phyloP scores from a whole-genome alignment of 1,284 basidiomycete genomes.

The Dichomitus squalens region DNA sequence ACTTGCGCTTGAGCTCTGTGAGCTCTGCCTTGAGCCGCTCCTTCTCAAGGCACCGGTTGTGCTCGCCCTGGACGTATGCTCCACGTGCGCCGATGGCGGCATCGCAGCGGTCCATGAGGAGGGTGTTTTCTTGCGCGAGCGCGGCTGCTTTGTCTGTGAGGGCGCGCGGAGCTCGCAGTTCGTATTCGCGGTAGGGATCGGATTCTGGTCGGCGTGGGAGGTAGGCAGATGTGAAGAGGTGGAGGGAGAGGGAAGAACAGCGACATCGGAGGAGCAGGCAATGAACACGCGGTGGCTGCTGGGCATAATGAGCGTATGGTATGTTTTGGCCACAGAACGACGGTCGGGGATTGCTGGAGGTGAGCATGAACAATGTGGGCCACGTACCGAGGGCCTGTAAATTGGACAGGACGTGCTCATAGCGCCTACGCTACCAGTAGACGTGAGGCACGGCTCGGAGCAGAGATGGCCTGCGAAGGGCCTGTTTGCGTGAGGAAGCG shows the following conservation, averaged over 20 bases:
- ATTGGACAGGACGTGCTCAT: conserved; percentile 55
- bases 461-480: conserved; percentile 41
- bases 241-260: neutral
- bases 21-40: conserved; percentile 31
- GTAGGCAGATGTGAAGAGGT: conserved; percentile 39
- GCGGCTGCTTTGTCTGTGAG: conserved; percentile 39
- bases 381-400: conserved; percentile 62
- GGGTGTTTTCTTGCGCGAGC: conserved; percentile 42
- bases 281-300: conserved; percentile 60
- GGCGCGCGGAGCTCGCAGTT: conserved; percentile 22
- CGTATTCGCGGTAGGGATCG: neutral
- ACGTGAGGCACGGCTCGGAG: neutral
- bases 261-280: conserved; percentile 31
- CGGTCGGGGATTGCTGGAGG: conserved; percentile 43
- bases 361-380: too few species aligned
- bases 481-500: neutral
- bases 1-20: conserved; percentile 34
- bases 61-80: conserved; percentile 39
- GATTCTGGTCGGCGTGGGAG: too few species aligned
- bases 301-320: conserved; percentile 56
- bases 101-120: conserved; percentile 44
- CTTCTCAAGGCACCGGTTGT: conserved; percentile 31
- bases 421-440: conserved; percentile 40
- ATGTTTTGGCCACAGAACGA: conserved; percentile 57
- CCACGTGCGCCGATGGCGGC: conserved; percentile 34